These are phyloP conservation scores for Firmiana major DNA, from an alignment of 345 rosid species.

Conservation along the genomic window DNA sequence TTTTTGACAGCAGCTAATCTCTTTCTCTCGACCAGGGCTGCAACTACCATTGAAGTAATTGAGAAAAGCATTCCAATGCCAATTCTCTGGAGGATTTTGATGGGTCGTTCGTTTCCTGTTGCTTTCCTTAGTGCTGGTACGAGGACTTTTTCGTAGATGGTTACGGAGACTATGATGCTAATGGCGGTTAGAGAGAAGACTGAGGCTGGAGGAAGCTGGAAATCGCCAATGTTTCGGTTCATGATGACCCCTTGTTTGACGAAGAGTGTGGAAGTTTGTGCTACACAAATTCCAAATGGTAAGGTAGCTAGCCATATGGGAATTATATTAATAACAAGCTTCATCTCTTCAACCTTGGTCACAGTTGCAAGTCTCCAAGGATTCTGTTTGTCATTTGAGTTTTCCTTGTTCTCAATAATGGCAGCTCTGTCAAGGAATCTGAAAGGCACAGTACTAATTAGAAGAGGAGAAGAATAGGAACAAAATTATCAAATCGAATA, in stretches of 20 bases:
- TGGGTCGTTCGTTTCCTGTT: conserved; percentile 63
- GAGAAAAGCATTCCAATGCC: conserved; percentile 86
- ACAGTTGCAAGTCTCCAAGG: conserved; percentile 75
- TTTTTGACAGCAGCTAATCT: conserved; percentile 33
- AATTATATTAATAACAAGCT: conserved; percentile 74
- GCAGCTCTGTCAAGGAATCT: conserved; percentile 96
- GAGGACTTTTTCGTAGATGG: conserved; percentile 48
- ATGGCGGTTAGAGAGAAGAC: conserved; percentile 41
- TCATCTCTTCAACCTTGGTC: conserved; percentile 79
- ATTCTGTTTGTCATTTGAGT: conserved; percentile 37
- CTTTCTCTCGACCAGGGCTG: conserved; percentile 73
- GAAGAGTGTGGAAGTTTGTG: conserved; percentile 83
- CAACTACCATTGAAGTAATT: conserved; percentile 49
- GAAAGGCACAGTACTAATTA: conserved; percentile 9
- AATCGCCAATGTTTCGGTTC: conserved; percentile 40
- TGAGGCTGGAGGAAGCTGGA: conserved; percentile 57
- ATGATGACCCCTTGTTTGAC: conserved; percentile 66
- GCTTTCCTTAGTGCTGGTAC: conserved; percentile 38
- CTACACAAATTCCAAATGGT: conserved; percentile 69
- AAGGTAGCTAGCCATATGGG: conserved; percentile 79
- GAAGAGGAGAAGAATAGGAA: no score
- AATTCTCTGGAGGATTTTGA: conserved; percentile 79
- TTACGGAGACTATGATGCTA: conserved; percentile 52
- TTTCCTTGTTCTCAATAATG: conserved; percentile 35
- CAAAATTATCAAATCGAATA: no score